Percentiles rank a stretch among this genome's conserved stretches.
Evolutionary conservation across 495 filamentous ascomycete genomes (phyloP).

Genomic region (Arthonia radiata): DNA sequence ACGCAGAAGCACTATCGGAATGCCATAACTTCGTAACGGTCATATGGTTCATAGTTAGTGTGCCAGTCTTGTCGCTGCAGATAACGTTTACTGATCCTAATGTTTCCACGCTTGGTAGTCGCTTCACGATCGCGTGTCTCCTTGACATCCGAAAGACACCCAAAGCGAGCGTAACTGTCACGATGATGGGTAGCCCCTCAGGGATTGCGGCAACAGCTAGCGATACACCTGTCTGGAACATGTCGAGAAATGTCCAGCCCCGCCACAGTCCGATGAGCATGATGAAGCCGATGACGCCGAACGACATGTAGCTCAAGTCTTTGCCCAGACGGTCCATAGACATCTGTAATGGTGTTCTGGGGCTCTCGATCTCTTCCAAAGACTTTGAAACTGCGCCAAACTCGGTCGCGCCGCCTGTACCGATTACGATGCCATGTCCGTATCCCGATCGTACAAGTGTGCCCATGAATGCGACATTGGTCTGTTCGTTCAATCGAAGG

Average conservation of each 20-base stretch:
- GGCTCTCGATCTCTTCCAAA: conserved; percentile 80
- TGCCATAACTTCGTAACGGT: conserved; percentile 94
- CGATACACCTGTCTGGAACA: conserved; percentile 94
- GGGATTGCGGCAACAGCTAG: conserved; percentile 94
- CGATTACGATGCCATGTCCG: conserved; percentile 84
- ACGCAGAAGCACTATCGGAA: conserved; percentile 42
- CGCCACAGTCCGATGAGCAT: conserved; percentile 70
- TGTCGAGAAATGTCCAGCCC: conserved; percentile 70
- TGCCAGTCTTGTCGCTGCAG: conserved; percentile 95
- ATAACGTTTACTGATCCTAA: conserved; percentile 96
- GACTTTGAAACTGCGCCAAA: conserved; percentile 92
- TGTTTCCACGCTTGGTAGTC: conserved; percentile 88
- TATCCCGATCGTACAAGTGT: conserved; percentile 91
- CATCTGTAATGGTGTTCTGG: conserved; percentile 72
- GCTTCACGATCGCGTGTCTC: conserved; percentile 88
- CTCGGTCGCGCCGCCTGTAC: conserved; percentile 74
- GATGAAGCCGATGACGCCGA: conserved; percentile 82
- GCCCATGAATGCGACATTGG: conserved; percentile 94
- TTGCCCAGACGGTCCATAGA: conserved; percentile 94
- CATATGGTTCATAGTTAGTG: conserved; percentile 93
- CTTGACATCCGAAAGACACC: conserved; percentile 96
- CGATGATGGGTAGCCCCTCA: conserved; percentile 90
- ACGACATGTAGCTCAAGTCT: conserved; percentile 85
- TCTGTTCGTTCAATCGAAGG: conserved; percentile 36
- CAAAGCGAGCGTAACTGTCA: conserved; percentile 86